Evolutionary conservation across 352 stramenopile genomes (phyloP), one percentile per base, ranked within the genome.

Genomic region (Elongisporangium undulatum): DNA sequence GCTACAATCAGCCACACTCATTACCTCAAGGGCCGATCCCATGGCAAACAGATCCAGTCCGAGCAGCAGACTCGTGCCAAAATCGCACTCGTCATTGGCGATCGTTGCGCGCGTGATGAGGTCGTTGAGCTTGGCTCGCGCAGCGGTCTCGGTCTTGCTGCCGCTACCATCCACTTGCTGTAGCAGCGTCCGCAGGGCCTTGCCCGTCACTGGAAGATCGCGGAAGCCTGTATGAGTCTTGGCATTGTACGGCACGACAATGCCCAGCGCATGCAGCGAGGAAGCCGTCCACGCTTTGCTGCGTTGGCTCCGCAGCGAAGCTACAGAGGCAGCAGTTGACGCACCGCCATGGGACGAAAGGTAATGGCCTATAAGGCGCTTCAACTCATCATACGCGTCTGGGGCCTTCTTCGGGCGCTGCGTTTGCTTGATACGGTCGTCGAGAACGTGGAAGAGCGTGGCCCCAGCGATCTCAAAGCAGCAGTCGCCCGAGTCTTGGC

Each of bases 61-160:
- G 15, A 90, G 72, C 59, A 87, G 59, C 26, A 90, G 58, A 48
- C 75, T 66, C 4, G 80, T 88, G 8, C 80, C 80, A 62, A 90
- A 90, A 58, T 90, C 80, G 58, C 75, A 88, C 49, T 90, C 80
- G 53, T 90, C 80, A 61, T 69, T 85, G 17, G 77, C 80, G 26
- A 90, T 90, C 24, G 77, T 87, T 15, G 80, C 74, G 15, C 80
- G 72, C 13, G 77, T 90, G 53, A 88, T 68, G n/a, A 90, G 41
- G 7, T 79, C 79, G 39, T 70, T 79, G 26, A 87, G 26, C 12
- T 63, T 67, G 52, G 77, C 80, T 19, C 64, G 62, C 3, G 72
- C 66, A 19, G 53, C 38, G 0, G 24, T 19, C 20, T 29, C 50
- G 1, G 59, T 55, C 15, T 68, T 68, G 17, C 69, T 64, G 20